Percentiles rank a stretch among this genome's conserved stretches.
Evolutionary conservation across 225 moss, liverwort and hornwort genomes (phyloP).

Genomic region (Straminergon stramineum): DNA sequence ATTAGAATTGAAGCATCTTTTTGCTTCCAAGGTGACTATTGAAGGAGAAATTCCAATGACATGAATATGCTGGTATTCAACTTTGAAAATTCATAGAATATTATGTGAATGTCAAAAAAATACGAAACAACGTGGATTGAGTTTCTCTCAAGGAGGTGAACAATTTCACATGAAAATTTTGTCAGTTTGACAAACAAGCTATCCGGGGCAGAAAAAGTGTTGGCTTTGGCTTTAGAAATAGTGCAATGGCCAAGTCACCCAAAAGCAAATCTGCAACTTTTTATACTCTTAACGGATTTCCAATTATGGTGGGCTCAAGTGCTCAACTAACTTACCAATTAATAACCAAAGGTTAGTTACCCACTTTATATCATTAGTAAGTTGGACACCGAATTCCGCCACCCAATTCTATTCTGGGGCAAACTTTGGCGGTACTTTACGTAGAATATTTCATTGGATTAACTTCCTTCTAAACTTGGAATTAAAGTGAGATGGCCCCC

Average conservation of each 20-base stretch:
- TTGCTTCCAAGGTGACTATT: neutral
- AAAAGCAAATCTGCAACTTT: neutral
- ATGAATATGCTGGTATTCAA: neutral
- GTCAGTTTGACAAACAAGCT: neutral
- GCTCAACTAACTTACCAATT: neutral
- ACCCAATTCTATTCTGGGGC: neutral
- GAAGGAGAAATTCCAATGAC: rapidly evolving
- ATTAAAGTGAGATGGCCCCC: neutral
- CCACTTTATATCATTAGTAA: neutral
- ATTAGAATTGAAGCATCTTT: neutral
- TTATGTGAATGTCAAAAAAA: too few species aligned
- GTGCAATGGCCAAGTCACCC: neutral
- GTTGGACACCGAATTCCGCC: neutral
- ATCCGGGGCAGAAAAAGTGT: rapidly evolving
- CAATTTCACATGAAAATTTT: neutral
- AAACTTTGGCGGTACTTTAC: neutral
- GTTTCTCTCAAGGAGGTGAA: neutral
- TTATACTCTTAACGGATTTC: neutral
- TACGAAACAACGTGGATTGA: rapidly evolving
- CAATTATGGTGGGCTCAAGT: neutral
- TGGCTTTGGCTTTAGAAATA: neutral
- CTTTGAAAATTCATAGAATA: neutral
- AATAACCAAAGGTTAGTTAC: neutral
- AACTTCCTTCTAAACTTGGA: neutral
- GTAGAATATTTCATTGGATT: neutral